Evolutionary conservation across 2,329 filamentous ascomycete species (phyloP).

Genomic region (Claviceps paspali): DNA sequence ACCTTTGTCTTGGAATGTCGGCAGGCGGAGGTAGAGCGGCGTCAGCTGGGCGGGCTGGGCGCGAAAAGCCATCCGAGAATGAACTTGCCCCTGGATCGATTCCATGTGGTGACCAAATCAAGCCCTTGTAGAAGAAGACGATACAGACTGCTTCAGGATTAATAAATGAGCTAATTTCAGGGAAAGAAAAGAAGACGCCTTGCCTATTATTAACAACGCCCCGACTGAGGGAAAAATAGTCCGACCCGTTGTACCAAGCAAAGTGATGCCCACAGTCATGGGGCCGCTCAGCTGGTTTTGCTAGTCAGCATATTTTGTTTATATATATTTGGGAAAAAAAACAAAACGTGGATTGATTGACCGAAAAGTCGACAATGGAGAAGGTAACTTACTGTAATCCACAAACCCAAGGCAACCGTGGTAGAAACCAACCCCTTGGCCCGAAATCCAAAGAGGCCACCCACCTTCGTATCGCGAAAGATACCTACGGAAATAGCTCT

Average conservation of each 20-base stretch:
- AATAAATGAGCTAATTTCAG: conserved; percentile 10
- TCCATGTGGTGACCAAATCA: conserved; percentile 6
- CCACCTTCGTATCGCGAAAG: conserved; percentile 17
- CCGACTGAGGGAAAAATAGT: conserved; percentile 37
- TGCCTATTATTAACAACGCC: conserved; percentile 33
- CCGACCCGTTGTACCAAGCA: conserved; percentile 26
- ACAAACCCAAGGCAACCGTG: conserved; percentile 31
- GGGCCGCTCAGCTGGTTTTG: conserved; percentile 31
- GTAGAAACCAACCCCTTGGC: conserved; percentile 27
- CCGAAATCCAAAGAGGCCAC: conserved; percentile 13
- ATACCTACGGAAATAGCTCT: conserved; percentile 24
- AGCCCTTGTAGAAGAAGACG: conserved; percentile 14
- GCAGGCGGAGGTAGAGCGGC: neutral
- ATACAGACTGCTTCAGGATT: conserved; percentile 2
- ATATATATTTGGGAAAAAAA: no score
- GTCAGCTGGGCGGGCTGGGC: no score
- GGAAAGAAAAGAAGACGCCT: neutral
- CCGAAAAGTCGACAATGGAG: neutral
- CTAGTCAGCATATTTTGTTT: neutral
- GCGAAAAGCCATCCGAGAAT: conserved; percentile 1
- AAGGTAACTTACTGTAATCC: conserved; percentile 34
- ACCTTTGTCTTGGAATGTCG: neutral
- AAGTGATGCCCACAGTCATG: conserved; percentile 31
- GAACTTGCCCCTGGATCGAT: neutral
- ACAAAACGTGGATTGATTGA: no score